Base-by-base conservation (phyloP, 495 filamentous ascomycete species). In the Letharia columbiana region DNA sequence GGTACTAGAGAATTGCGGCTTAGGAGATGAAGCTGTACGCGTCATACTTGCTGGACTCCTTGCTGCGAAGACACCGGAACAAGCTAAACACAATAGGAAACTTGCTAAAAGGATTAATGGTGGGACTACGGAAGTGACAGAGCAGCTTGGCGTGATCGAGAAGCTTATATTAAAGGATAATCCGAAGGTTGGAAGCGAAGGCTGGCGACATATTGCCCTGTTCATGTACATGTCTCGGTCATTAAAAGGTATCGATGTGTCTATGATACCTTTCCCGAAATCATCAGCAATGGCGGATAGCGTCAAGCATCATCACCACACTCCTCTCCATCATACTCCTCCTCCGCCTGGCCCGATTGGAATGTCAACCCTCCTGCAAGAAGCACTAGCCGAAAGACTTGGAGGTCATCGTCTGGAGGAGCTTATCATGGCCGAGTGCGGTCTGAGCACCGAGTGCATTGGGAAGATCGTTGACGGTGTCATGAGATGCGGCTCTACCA, bases 91-190 rank as follows among this genome's bases (percentile, higher is more conserved):
- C 65, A 77, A 76, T 11, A 73, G 65, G 42, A 80, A 77, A 69
- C 67, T 77, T 54, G 62, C 62, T 5, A 75, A 70, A 61, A 77
- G 71, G 35, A 56, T 70, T 3, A 69, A 75, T 15, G 58, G 68
- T 9, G 66, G 68, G 7, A 23, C 63, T 13, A 40, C 61, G 23
- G 42, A 64, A 6, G 74, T 76, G 57, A 69, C 61, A 13, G 82
- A 86, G 66, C 76, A 77, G 42, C 76, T 79, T 40, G 91, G 94
- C 28, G 84, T 91, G 2, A 83, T 98, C 6, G 92, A 97, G 78
- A 87, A 93, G 67, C 75, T 98, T 8, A 89, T 88, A 7, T 76
- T 98, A n/a, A 97, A 96, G 74, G 88, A 92, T 72, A 96, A 95
- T 71, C 78, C 83, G 2, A 93, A 91, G 71, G 89, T 98, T 64